A percentile compares a stretch with the other conserved stretches of the same genome.
Conservation (phyloP, 164 flowering plant genomes). For the Dillenia turbinata region DNA sequence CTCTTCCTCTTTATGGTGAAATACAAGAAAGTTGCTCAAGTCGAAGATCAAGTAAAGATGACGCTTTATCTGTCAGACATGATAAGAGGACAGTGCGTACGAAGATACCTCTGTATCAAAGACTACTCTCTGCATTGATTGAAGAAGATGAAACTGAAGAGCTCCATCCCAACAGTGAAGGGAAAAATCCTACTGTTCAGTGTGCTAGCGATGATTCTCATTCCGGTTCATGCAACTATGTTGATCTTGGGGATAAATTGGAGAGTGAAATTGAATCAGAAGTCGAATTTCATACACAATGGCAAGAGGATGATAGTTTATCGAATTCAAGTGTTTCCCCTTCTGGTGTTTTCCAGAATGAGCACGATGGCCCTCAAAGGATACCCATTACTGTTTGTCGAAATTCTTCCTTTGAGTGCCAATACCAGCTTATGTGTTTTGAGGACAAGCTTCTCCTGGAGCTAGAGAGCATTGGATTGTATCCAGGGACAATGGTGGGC, state of each 20-base stretch:
- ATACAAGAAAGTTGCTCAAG: no score
- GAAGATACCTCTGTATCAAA: slow-evolving; percentile 28
- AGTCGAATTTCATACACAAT: slow-evolving; percentile 22
- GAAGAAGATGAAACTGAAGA: slow-evolving; percentile 37
- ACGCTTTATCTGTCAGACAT: slow-evolving; percentile 9
- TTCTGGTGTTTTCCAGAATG: slow-evolving; percentile 28
- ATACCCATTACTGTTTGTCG: slow-evolving; percentile 7
- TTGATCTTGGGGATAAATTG: slow-evolving; percentile 31
- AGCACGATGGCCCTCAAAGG: slow-evolving; percentile 13
- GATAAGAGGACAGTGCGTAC: slow-evolving; percentile 1
- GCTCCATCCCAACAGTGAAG: slow-evolving; percentile 19
- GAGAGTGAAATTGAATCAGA: slow-evolving; percentile 38
- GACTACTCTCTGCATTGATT: slow-evolving; percentile 44
- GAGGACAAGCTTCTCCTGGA: slow-evolving; percentile 34
- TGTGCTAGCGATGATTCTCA: slow-evolving; percentile 42
- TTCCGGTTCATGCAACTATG: slow-evolving; percentile 34
- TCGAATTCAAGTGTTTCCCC: slow-evolving; percentile 25
- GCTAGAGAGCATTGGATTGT: slow-evolving; percentile 35
- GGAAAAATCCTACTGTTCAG: slow-evolving; percentile 24
- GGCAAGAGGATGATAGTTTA: slow-evolving; percentile 26
- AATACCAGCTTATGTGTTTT: slow-evolving; percentile 28
- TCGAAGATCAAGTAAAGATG: background rate
- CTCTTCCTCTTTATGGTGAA: slow-evolving; percentile 5
- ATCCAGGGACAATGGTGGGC: slow-evolving; percentile 32
- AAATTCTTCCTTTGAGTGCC: slow-evolving; percentile 16